phyloP scores from a whole-genome alignment of 1,284 basidiomycete species.

The Cutaneotrichosporon sp. region DNA sequence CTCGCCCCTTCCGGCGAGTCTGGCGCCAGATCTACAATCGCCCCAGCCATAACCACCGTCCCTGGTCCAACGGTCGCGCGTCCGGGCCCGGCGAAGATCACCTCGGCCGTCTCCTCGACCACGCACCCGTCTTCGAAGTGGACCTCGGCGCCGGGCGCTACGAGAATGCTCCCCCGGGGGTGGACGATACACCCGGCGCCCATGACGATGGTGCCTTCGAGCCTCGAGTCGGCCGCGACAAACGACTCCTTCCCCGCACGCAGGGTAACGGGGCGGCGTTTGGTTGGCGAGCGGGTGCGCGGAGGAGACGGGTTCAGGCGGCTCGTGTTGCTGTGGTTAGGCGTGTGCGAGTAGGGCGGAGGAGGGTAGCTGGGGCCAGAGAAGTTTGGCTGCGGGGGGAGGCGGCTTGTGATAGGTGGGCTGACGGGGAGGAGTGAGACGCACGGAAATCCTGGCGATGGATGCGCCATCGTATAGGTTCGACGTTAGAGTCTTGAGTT shows the following conservation, averaged over 20 bases:
- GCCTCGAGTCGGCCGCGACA: conserved; percentile 79
- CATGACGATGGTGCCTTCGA: conserved; percentile 86
- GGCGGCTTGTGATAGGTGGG: too few relatives aligned
- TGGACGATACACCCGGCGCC: conserved; percentile 84
- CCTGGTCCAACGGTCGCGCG: conserved; percentile 80
- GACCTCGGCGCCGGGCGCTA: conserved; percentile 69
- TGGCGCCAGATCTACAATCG: conserved; percentile 56
- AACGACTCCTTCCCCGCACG: conserved; percentile 36
- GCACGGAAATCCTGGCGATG: not conserved
- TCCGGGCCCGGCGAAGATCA: conserved; percentile 66
- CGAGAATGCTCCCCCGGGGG: conserved; percentile 85
- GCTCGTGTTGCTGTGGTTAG: not conserved
- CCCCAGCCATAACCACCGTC: conserved; percentile 89
- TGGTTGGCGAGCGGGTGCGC: not conserved
- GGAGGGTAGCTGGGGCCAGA: not conserved
- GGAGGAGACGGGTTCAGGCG: not conserved
- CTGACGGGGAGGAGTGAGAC: not conserved
- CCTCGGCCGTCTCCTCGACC: conserved; percentile 81
- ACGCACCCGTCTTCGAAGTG: conserved; percentile 82
- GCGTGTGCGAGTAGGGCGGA: not conserved
- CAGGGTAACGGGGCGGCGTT: not conserved
- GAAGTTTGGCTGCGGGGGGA: not conserved
- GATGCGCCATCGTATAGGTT: too few relatives aligned
- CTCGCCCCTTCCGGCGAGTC: not conserved
- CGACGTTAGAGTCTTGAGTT: too few relatives aligned